Base-by-base conservation (phyloP, 2,329 filamentous ascomycete species). In the Dactylellina haptotyla region DNA sequence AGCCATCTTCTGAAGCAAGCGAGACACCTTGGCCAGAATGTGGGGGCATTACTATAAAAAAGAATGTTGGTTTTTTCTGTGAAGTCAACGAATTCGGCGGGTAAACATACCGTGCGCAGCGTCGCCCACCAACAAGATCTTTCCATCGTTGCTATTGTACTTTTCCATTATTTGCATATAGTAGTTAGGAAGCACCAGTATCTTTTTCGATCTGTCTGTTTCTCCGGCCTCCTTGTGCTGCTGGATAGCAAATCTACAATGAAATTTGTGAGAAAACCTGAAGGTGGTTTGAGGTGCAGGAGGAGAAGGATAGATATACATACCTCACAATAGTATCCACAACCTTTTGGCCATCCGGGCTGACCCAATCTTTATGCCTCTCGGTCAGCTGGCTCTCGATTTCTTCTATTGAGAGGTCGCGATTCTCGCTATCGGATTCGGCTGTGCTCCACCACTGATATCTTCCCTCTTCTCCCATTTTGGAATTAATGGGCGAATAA, bases 381-480 rank as follows among this genome's bases (percentile, higher is more conserved):
- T 74, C 70, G 4, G 67, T 26, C 18, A 74, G 18, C 18, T 67
- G 56, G 14, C 23, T 28, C 30, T 67, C 63, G 10, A 67, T 74
- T 25, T 74, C 62, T 26, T 74, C 70, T 8, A 74, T 67, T 1
- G 70, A 41, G 37, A 74, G 46, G 32, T 65, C 46, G 4, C 59
- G 54, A 23, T 34, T 37, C 50, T 72, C 67, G 28, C 54, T 65
- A 16, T 59, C 54, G 8, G 67, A 72, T 30, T 74, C 70, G 10
- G 70, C 62, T 14, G 70, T 74, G n/a, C 62, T 66, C 70, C 70
- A 74, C 70, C 70, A 74, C 37, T 66, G 61, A 30, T 74, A 74
- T 25, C 43, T 61, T 23, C 62, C 62, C 51, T 67, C 70, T 3
- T 74, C 62, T 3, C 62, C 70, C 5, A 43, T 54, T 23, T 62